Base-by-base conservation (phyloP, 768 basidiomycete species). In the Asterophora parasitica region DNA sequence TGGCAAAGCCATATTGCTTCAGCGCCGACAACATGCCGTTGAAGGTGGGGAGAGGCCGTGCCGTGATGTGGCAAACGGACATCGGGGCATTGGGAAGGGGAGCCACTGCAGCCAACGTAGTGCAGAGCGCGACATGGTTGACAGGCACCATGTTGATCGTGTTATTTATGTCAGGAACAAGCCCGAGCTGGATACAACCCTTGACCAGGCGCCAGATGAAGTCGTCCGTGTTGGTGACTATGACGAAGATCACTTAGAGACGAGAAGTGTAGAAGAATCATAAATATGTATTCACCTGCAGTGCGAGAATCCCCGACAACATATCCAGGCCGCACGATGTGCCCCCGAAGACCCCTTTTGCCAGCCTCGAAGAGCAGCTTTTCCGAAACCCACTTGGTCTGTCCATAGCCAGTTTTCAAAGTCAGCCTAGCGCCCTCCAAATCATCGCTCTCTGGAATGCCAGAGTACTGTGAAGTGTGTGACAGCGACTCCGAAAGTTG, bases 151-250 rank as follows among this genome's bases (percentile, higher is more conserved):
- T 94, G 69, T 99, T 99, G 60, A 99, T 78, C 1, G 91, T 87
- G 68, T 99, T 99, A 73, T 96, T 92, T 66, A 99, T 97, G 62
- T 99, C 91, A 8, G 96, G 96, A 2, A 92, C 84, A 33, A 92
- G 78, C 1, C 94, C 95, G n/a, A 98, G 83, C 63, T 99, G 96
- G 31, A 97, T 77, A 61, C 93, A 97, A n/a, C 96, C 96, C 65
- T 98, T 98, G 61, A 96, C 90, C 65, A 99, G 72, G 3, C 96
- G 82, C 95, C 95, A 98, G 47, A 99, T 81, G 68, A 99, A 99
- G 64, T 99, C 96, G 58, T 99, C 95, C 28, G 96, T 98, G 68
- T 99, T 99, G 10, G 95, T 97, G 3, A 97, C 94, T 92, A 54
- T 13, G 45, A 23, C 39, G 54, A 11, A 38, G 16, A 38, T 10